Evolutionary conservation across 495 filamentous ascomycete genomes (phyloP).

Genomic region (Usnea hakonensis): DNA sequence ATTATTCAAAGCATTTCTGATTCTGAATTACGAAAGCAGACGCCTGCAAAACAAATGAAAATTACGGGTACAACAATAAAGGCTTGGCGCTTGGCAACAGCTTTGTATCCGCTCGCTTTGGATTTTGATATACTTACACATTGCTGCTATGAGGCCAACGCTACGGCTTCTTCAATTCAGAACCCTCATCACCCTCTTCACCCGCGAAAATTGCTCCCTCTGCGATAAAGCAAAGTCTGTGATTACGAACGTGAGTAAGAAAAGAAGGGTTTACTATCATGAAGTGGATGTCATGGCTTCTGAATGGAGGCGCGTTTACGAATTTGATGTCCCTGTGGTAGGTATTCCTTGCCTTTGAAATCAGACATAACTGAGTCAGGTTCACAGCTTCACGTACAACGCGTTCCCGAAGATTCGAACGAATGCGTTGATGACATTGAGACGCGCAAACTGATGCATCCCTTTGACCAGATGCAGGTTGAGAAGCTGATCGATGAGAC

Average conservation of each 20-base stretch:
- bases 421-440: slow-evolving; percentile 31
- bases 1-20: neutral
- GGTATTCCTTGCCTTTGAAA: slow-evolving; percentile 17
- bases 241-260: slow-evolving; percentile 61
- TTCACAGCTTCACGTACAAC: slow-evolving; percentile 56
- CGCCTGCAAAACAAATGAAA: no score
- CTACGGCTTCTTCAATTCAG: slow-evolving; percentile 43
- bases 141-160: slow-evolving; percentile 16
- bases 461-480: slow-evolving; percentile 64
- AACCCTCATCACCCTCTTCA: slow-evolving; percentile 74
- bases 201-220: slow-evolving; percentile 67
- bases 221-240: slow-evolving; percentile 69
- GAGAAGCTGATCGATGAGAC: slow-evolving; percentile 60
- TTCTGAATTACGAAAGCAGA: no score
- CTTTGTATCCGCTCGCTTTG: no score
- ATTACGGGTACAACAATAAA: no score
- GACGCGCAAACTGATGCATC: slow-evolving; percentile 73
- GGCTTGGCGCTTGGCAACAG: neutral
- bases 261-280: slow-evolving; percentile 62
- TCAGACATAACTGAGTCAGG: neutral
- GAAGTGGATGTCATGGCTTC: slow-evolving; percentile 72
- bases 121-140: no score
- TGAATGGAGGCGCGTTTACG: slow-evolving; percentile 74
- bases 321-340: slow-evolving; percentile 85
- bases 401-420: slow-evolving; percentile 43